Evolutionary conservation across 352 stramenopile genomes (phyloP).

Genomic region (Globisporangium nagaii): DNA sequence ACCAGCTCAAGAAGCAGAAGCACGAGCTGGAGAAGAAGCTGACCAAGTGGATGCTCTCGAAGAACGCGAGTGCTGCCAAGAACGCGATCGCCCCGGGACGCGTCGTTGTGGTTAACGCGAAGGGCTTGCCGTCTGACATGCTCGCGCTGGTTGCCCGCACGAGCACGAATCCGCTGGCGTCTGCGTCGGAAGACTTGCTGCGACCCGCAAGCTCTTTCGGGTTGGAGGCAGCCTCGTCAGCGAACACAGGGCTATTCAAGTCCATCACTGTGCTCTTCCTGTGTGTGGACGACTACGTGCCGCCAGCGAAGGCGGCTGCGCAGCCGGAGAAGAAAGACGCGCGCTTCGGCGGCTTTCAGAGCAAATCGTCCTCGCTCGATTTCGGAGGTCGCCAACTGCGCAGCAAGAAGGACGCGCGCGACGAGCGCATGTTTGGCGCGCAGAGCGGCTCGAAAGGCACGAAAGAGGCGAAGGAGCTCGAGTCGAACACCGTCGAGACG

Average conservation of each 20-base stretch:
- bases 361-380: conserved; percentile 3
- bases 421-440: conserved; percentile 38
- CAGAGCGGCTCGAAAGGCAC: conserved; percentile 15
- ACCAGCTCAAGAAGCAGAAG: conserved; percentile 68
- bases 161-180: conserved; percentile 15
- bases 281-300: conserved; percentile 57
- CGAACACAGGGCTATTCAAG: conserved; percentile 54
- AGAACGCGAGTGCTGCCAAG: conserved; percentile 57
- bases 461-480: conserved; percentile 38
- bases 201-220: conserved; percentile 34
- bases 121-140: conserved; percentile 52
- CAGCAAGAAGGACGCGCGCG: conserved; percentile 47
- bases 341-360: neutral
- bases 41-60: conserved; percentile 66
- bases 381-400: conserved; percentile 38
- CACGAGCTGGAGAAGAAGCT: conserved; percentile 63
- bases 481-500: conserved; percentile 42
- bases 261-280: conserved; percentile 68
- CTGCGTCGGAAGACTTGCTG: conserved; percentile 16
- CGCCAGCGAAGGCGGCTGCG: conserved; percentile 19
- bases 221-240: conserved; percentile 2
- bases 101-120: conserved; percentile 58
- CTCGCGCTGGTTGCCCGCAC: conserved; percentile 62
- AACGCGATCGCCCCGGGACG: conserved; percentile 57
- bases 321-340: conserved; percentile 12